These are phyloP conservation scores for Epichloe brachyelytri DNA, from an alignment of 2,329 filamentous ascomycete genomes.

Conservation along the genomic window DNA sequence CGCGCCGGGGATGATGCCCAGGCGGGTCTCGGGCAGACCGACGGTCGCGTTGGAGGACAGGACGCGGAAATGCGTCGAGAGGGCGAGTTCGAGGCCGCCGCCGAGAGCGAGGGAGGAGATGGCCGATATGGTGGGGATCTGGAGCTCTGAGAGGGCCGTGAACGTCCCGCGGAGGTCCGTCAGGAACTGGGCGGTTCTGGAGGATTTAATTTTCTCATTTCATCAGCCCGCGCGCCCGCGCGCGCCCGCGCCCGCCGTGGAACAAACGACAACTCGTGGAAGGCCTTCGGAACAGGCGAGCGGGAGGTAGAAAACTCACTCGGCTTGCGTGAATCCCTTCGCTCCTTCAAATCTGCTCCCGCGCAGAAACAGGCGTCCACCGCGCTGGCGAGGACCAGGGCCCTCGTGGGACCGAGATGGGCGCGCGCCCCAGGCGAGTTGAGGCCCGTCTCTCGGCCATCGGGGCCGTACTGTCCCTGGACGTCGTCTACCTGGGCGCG, in stretches of 20 bases:
- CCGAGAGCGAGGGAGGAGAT: conserved; percentile 79
- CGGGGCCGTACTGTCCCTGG: conserved; percentile 44
- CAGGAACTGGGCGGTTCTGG: conserved; percentile 70
- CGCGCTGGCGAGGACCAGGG: conserved; percentile 71
- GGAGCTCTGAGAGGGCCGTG: conserved; percentile 56
- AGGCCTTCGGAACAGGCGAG: too few species aligned
- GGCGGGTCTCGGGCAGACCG: conserved; percentile 77
- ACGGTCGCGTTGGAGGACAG: conserved; percentile 67
- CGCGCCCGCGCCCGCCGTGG: too few species aligned
- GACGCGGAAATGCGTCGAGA: conserved; percentile 81
- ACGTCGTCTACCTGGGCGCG: conserved; percentile 61
- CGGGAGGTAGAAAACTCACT: conserved; percentile 39
- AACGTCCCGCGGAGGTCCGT: conserved; percentile 64
- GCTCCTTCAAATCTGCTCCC: conserved; percentile 87
- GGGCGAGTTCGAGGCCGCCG: conserved; percentile 83
- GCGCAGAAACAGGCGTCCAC: conserved; percentile 86
- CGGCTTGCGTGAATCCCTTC: conserved; percentile 60
- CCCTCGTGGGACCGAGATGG: conserved; percentile 52
- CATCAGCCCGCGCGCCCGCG: not conserved
- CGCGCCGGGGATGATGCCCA: conserved; percentile 90
- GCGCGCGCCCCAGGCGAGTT: conserved; percentile 25
- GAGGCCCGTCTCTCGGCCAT: conserved; percentile 35
- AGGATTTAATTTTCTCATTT: not conserved
- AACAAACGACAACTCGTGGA: too few species aligned
- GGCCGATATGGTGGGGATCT: conserved; percentile 81